Evolutionary conservation across 2,329 filamentous ascomycete genomes (phyloP).

Genomic region (Colletotrichum sp.): DNA sequence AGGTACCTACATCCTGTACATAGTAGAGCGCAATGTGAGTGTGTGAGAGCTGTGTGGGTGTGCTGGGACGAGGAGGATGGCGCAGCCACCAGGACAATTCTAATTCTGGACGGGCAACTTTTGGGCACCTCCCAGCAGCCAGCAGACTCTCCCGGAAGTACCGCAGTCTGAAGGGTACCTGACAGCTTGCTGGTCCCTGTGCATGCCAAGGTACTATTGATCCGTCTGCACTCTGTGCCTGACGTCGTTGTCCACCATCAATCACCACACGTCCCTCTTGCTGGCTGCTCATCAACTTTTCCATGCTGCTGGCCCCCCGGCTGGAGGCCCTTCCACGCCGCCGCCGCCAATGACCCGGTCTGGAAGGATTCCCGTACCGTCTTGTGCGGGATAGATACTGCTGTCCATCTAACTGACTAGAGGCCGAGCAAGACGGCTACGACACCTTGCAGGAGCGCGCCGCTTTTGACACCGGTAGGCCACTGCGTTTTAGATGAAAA

Average conservation of each 20-base stretch:
- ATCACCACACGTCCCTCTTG: background rate
- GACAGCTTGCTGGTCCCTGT: slow-evolving; percentile 6
- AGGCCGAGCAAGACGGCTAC: slow-evolving; percentile 1
- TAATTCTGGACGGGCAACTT: slow-evolving; percentile 36
- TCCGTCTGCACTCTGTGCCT: slow-evolving; percentile 2
- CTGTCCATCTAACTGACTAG: background rate
- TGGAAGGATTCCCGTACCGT: slow-evolving; percentile 7
- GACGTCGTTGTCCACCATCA: background rate
- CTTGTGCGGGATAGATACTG: background rate
- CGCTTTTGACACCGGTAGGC: background rate
- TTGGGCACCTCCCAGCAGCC: background rate
- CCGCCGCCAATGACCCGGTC: background rate
- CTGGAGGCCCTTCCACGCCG: slow-evolving; percentile 4
- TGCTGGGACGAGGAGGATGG: slow-evolving; percentile 28
- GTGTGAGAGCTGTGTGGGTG: slow-evolving; percentile 2
- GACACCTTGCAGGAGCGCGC: slow-evolving; percentile 13
- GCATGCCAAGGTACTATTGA: background rate
- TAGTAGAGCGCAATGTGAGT: background rate
- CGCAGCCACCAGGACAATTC: slow-evolving; percentile 40
- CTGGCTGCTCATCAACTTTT: background rate
- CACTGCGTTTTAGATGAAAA: background rate
- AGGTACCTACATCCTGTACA: background rate
- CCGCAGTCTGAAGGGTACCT: slow-evolving; percentile 16
- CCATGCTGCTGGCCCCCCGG: background rate
- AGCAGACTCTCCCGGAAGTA: slow-evolving; percentile 9